Conservation (phyloP, 2,329 filamentous ascomycete genomes). For the Cladorrhinum sp. region DNA sequence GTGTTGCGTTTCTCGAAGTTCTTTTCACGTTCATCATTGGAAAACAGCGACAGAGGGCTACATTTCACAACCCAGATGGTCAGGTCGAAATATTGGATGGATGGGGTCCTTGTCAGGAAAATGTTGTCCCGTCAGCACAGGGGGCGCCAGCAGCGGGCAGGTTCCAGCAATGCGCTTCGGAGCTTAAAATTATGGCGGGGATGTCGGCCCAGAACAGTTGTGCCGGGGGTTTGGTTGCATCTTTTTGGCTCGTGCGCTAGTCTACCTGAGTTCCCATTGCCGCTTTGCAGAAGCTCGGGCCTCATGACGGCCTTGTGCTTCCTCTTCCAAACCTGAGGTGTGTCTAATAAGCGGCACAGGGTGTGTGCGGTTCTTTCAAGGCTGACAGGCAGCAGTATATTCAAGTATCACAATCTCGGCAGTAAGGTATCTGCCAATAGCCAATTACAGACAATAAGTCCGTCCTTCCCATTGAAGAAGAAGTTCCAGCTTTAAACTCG, state of each 20-base stretch:
- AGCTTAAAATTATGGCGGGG: slow-evolving; percentile 1
- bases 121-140: slow-evolving; percentile 1
- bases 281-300: slow-evolving; percentile 3
- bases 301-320: not conserved
- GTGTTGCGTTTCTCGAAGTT: not conserved
- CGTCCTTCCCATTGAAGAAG: not conserved
- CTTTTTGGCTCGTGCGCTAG: not conserved
- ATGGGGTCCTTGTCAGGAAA: not conserved
- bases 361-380: not conserved
- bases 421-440: not conserved
- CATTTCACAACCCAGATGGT: not conserved
- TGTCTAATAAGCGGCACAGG: not conserved
- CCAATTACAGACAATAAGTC: not conserved
- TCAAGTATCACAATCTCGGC: not conserved
- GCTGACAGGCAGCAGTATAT: not conserved
- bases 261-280: not conserved
- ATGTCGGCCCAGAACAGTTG: not conserved
- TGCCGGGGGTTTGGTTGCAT: not conserved
- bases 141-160: not conserved
- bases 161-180: not conserved
- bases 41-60: not conserved
- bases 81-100: not conserved
- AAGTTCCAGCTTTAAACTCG: not conserved
- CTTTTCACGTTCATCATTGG: not conserved
- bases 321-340: not conserved